Evolutionary conservation across 768 basidiomycete species (phyloP).

Genomic region (Boletus subparvulus): DNA sequence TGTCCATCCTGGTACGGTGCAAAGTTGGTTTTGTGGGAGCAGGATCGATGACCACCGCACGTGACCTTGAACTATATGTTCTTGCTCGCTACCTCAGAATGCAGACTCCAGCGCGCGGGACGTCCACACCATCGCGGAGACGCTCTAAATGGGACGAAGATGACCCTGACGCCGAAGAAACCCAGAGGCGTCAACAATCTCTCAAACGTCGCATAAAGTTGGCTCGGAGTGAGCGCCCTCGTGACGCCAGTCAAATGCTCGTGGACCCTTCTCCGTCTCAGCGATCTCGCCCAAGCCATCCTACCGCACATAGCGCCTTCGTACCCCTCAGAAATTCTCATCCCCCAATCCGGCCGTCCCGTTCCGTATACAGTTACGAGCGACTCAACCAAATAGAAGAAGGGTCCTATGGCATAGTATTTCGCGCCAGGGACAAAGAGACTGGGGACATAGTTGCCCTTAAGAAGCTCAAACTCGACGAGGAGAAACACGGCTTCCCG

Average conservation of each 20-base stretch:
- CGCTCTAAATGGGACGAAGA: conserved; percentile 71
- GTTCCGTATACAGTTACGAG: conserved; percentile 93
- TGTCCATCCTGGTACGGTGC: conserved; percentile 13
- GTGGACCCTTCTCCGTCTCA: conserved; percentile 19
- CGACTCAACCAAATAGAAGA: conserved; percentile 97
- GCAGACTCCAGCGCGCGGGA: conserved; percentile 22
- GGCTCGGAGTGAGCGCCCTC: conserved; percentile 19
- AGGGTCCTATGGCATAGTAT: conserved; percentile 96
- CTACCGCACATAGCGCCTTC: conserved; percentile 55
- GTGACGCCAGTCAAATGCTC: conserved; percentile 17
- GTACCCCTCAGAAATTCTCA: conserved; percentile 76
- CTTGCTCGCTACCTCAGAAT: conserved; percentile 22
- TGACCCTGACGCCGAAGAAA: conserved; percentile 45
- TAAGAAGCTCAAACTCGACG: conserved; percentile 97
- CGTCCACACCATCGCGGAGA: conserved; percentile 63
- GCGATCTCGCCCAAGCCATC: conserved; percentile 13
- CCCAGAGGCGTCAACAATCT: conserved; percentile 35
- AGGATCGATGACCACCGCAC: neutral
- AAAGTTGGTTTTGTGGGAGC: neutral
- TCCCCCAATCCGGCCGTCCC: conserved; percentile 79
- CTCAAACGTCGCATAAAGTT: conserved; percentile 58
- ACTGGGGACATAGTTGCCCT: conserved; percentile 95
- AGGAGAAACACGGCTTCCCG: conserved; percentile 98
- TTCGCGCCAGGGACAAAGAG: conserved; percentile 91
- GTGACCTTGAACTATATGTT: conserved; percentile 4